These are phyloP conservation scores for Gyrodon lividus DNA, from an alignment of 768 basidiomycete genomes.

Conservation along the genomic window DNA sequence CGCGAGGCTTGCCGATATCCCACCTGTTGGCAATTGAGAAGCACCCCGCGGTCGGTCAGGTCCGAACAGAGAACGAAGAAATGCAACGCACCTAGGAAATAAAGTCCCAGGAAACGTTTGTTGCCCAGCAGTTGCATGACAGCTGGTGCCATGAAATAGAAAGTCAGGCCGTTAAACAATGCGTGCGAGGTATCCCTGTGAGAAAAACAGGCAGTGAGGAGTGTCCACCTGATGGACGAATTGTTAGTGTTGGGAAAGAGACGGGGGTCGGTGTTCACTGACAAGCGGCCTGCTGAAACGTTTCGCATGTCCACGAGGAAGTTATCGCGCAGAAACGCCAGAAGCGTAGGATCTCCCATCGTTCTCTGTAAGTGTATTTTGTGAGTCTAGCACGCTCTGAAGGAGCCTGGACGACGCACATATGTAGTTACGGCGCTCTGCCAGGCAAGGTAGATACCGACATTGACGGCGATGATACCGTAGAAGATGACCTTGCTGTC, in stretches of 20 bases:
- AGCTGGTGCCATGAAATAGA: constrained; percentile 70
- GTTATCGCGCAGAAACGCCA: constrained; percentile 56
- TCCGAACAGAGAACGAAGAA: background rate
- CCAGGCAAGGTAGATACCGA: constrained; percentile 61
- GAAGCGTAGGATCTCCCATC: constrained; percentile 38
- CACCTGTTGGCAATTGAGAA: constrained; percentile 43
- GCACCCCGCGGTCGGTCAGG: background rate
- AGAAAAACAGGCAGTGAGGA: constrained; percentile 69
- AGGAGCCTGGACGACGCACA: constrained; percentile 29
- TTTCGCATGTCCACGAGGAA: constrained; percentile 65
- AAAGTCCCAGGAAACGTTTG: constrained; percentile 65
- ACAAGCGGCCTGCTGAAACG: constrained; percentile 64
- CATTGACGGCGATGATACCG: constrained; percentile 64
- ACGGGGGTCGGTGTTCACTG: constrained; percentile 20
- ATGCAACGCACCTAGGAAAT: constrained; percentile 59
- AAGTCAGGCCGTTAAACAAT: constrained; percentile 75
- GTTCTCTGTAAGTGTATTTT: constrained; percentile 32
- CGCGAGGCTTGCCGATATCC: constrained; percentile 52
- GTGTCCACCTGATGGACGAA: constrained; percentile 59
- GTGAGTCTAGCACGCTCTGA: background rate
- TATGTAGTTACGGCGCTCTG: constrained; percentile 35
- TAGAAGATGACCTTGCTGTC: constrained; percentile 56
- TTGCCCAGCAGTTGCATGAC: constrained; percentile 65
- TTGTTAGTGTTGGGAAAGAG: background rate
- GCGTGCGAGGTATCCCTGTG: constrained; percentile 61